phyloP scores from a whole-genome alignment of 371 early-diverging fungal genomes.

The Massospora cicadina region DNA sequence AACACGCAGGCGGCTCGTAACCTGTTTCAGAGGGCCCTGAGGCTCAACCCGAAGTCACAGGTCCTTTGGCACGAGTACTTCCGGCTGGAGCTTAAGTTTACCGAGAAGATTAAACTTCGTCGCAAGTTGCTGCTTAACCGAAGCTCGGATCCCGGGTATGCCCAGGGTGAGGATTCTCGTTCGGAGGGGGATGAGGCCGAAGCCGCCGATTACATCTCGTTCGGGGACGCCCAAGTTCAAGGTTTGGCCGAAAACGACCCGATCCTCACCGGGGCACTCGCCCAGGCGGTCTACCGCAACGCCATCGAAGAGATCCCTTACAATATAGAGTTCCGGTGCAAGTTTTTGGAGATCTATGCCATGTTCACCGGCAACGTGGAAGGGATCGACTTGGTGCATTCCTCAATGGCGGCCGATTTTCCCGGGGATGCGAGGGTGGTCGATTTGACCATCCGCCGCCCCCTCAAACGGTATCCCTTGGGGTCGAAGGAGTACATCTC shows the following conservation, averaged over 20 bases:
- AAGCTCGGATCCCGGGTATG: constrained; percentile 16
- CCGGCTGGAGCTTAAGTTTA: constrained; percentile 71
- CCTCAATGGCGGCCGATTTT: not conserved
- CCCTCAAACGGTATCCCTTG: not conserved
- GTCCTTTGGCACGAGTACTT: constrained; percentile 84
- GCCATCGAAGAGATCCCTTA: constrained; percentile 63
- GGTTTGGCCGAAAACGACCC: constrained; percentile 31
- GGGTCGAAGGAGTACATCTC: not conserved
- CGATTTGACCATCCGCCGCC: not conserved
- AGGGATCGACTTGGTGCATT: constrained; percentile 22
- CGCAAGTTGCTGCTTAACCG: constrained; percentile 53
- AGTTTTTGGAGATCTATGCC: constrained; percentile 45
- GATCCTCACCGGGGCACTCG: constrained; percentile 62
- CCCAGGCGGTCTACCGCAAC: constrained; percentile 58
- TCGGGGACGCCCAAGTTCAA: constrained; percentile 28
- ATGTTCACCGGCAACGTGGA: constrained; percentile 32
- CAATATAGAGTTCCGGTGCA: constrained; percentile 51
- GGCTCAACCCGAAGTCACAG: constrained; percentile 51
- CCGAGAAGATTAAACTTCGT: constrained; percentile 67
- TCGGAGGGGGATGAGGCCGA: constrained; percentile 20
- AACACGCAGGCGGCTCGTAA: constrained; percentile 66
- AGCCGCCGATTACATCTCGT: constrained; percentile 26
- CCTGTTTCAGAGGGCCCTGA: constrained; percentile 72
- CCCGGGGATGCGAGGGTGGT: not conserved
- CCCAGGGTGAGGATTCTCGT: constrained; percentile 20